phyloP scores from a whole-genome alignment of 1,284 basidiomycete genomes.

The Ceratorhiza oryzae-sativae region DNA sequence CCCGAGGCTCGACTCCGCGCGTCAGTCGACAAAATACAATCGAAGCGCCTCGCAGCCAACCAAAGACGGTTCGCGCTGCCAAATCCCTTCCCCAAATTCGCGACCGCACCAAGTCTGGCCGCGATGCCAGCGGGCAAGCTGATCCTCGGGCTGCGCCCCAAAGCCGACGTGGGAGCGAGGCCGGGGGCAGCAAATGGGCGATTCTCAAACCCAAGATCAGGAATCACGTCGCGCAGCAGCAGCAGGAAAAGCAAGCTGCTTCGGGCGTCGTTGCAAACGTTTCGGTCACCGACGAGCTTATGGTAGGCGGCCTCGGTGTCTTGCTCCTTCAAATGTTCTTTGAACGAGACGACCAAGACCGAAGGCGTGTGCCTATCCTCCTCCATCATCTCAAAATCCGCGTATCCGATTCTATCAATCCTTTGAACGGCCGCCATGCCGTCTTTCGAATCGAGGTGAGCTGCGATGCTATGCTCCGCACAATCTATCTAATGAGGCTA shows the following conservation, averaged over 20 bases:
- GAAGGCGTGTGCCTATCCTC: slow-evolving; percentile 84
- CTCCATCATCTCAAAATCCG: slow-evolving; percentile 86
- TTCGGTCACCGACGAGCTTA: slow-evolving; percentile 85
- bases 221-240: slow-evolving; percentile 8
- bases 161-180: slow-evolving; percentile 33
- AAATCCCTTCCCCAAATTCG: slow-evolving; percentile 33
- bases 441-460: slow-evolving; percentile 84
- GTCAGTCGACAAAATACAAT: slow-evolving; percentile 33
- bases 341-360: slow-evolving; percentile 87
- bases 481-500: slow-evolving; percentile 15
- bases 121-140: background rate
- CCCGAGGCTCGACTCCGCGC: slow-evolving; percentile 23
- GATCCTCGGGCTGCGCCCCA: slow-evolving; percentile 19
- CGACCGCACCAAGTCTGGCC: slow-evolving; percentile 17
- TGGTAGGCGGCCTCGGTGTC: slow-evolving; percentile 80
- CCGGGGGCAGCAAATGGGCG: slow-evolving; percentile 31
- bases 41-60: slow-evolving; percentile 25
- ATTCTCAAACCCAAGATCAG: slow-evolving; percentile 36
- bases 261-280: slow-evolving; percentile 54
- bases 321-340: slow-evolving; percentile 89
- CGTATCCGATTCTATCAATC: slow-evolving; percentile 86
- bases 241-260: slow-evolving; percentile 1
- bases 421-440: slow-evolving; percentile 76
- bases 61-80: slow-evolving; percentile 26
- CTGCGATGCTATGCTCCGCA: background rate